Evolutionary conservation across 805 yeast genomes (phyloP).

Genomic region (Nematodospora valgi): DNA sequence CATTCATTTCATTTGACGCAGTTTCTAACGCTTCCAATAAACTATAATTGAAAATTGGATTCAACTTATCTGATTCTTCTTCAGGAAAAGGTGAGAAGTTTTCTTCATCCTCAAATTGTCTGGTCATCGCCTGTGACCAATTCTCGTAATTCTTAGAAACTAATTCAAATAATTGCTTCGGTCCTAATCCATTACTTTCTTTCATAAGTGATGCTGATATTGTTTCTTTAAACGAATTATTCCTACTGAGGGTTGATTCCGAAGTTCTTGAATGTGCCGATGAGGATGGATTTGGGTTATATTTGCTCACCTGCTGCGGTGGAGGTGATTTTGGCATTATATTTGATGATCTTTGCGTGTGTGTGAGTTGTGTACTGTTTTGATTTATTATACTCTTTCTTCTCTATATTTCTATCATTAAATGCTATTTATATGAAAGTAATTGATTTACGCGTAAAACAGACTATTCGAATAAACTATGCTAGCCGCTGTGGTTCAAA

Average conservation of each 20-base stretch:
- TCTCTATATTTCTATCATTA: too few species aligned
- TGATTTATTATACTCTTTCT: too few species aligned
- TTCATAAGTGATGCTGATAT: slow-evolving; percentile 5
- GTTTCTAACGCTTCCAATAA: slow-evolving; percentile 29
- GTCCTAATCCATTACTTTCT: slow-evolving; percentile 14
- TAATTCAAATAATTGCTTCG: slow-evolving; percentile 26
- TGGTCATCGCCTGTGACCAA: slow-evolving; percentile 34
- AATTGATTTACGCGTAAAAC: too few species aligned
- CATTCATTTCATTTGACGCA: slow-evolving; percentile 18
- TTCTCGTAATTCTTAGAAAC: slow-evolving; percentile 35
- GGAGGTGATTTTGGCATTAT: slow-evolving; percentile 3
- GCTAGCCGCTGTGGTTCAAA: too few species aligned
- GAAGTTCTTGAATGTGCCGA: too few species aligned
- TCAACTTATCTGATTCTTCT: slow-evolving; percentile 11
- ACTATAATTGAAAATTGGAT: slow-evolving; percentile 25
- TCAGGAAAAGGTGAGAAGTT: slow-evolving; percentile 27
- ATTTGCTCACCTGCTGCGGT: too few species aligned
- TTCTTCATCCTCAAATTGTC: slow-evolving; percentile 22
- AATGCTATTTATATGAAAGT: too few species aligned
- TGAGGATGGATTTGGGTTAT: too few species aligned
- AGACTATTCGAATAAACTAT: too few species aligned
- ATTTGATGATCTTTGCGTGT: too few species aligned
- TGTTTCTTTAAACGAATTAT: slow-evolving; percentile 4
- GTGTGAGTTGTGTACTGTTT: too few species aligned
- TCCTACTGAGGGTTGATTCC: too few species aligned